phyloP scores from a whole-genome alignment of 75 land plant genomes.

The Selaginella tamariscina region DNA sequence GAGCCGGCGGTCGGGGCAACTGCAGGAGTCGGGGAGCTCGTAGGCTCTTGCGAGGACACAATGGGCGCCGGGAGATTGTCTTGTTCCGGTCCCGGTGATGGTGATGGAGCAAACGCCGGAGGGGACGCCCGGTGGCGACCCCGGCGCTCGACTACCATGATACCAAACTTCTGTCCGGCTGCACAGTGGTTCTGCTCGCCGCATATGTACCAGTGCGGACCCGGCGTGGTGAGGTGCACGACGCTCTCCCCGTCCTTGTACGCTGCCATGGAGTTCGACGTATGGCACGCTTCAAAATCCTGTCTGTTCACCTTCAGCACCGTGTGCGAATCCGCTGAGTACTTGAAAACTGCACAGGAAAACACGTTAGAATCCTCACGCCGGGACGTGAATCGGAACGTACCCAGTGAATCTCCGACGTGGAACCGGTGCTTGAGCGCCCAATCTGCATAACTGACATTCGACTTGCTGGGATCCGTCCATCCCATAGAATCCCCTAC shows the following conservation, averaged over 20 bases:
- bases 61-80: neutral
- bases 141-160: slow-evolving; percentile 5
- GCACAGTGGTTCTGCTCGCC: slow-evolving; percentile 1
- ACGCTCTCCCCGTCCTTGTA: neutral
- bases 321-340: neutral
- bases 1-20: neutral
- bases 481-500: neutral
- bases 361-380: neutral
- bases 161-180: neutral
- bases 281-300: neutral
- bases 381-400: neutral
- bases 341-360: slow-evolving; percentile 4
- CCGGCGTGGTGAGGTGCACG: neutral
- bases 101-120: neutral
- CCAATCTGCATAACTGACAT: neutral
- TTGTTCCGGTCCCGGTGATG: neutral
- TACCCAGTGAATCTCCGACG: slow-evolving; percentile 9
- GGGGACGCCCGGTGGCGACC: neutral
- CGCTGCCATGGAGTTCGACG: neutral
- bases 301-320: neutral
- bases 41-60: neutral
- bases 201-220: slow-evolving; percentile 8
- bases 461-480: neutral
- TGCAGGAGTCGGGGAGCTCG: neutral
- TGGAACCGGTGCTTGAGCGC: slow-evolving; percentile 5